Percentiles rank a stretch among this genome's conserved stretches.
Conservation (phyloP, 1,284 basidiomycete species). For the Mycosarcoma mackinlayi region DNA sequence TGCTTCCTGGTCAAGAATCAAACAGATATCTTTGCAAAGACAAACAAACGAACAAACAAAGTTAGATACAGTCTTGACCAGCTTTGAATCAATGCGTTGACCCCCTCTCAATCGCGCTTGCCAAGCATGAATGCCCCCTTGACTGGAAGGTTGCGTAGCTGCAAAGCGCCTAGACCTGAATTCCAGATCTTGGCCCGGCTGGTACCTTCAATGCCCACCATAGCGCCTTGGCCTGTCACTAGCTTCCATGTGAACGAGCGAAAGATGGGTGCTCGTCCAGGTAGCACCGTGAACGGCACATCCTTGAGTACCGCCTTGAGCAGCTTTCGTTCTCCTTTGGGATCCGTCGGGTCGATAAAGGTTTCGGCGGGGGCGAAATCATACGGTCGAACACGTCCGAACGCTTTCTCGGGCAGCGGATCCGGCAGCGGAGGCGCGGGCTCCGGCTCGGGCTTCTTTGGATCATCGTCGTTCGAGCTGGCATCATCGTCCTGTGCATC, state of each 20-base stretch:
- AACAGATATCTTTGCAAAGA: too few species aligned
- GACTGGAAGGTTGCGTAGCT: slow-evolving; percentile 57
- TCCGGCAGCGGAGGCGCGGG: slow-evolving; percentile 57
- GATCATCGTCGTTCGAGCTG: slow-evolving; percentile 9
- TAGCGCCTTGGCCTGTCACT: slow-evolving; percentile 58
- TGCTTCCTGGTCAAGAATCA: too few species aligned
- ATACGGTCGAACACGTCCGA: slow-evolving; percentile 58
- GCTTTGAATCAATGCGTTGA: too few species aligned
- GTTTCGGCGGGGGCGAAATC: slow-evolving; percentile 58
- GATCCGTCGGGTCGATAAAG: slow-evolving; percentile 51
- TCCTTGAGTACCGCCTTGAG: slow-evolving; percentile 56
- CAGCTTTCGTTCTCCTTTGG: slow-evolving; percentile 50
- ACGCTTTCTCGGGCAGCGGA: slow-evolving; percentile 58
- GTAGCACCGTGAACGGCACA: slow-evolving; percentile 60
- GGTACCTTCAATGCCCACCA: slow-evolving; percentile 59
- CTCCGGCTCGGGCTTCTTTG: slow-evolving; percentile 44
- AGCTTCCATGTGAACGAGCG: slow-evolving; percentile 62
- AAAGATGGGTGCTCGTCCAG: slow-evolving; percentile 51
- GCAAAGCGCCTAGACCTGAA: slow-evolving; percentile 52
- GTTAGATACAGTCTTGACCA: too few species aligned
- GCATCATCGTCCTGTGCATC: slow-evolving; percentile 8
- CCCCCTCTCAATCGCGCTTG: slow-evolving; percentile 28
- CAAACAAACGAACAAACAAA: slow-evolving; percentile 1
- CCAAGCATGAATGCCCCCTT: slow-evolving; percentile 61
- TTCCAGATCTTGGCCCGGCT: slow-evolving; percentile 63